Conservation (phyloP, 2,329 filamentous ascomycete species). For the Coniochaeta sp. region DNA sequence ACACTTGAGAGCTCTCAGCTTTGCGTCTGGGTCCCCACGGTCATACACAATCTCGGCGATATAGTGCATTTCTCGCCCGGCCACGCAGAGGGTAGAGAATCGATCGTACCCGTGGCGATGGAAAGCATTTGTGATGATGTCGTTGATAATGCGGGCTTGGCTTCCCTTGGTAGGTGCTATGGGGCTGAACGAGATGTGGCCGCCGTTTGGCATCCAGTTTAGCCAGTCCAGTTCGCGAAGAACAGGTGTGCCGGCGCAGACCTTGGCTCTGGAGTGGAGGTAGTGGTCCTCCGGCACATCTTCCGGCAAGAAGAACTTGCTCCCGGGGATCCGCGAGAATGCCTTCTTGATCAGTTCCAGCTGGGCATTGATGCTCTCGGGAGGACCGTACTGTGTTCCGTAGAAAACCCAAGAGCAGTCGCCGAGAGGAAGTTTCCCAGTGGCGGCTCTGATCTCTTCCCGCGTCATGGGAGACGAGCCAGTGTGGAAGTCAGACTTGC, state of each 20-base stretch:
- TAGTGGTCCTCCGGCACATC: constrained; percentile 30
- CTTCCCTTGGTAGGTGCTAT: constrained; percentile 39
- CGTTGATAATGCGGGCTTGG: constrained; percentile 36
- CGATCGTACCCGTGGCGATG: constrained; percentile 40
- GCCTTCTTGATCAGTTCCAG: constrained; percentile 31
- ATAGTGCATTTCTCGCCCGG: constrained; percentile 46
- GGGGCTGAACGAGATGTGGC: constrained; percentile 43
- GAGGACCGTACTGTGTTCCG: constrained; percentile 32
- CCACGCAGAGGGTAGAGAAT: constrained; percentile 41
- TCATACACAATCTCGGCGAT: constrained; percentile 48
- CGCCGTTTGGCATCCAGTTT: constrained; percentile 44
- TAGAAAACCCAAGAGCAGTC: constrained; percentile 41
- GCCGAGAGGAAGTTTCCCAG: constrained; percentile 29
- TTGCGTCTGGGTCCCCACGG: constrained; percentile 27
- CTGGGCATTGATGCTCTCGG: constrained; percentile 20
- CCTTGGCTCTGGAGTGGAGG: constrained; percentile 24
- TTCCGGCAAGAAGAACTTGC: constrained; percentile 31
- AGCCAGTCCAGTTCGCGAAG: constrained; percentile 31
- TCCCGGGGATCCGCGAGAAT: constrained; percentile 32
- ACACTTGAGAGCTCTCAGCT: constrained; percentile 21
- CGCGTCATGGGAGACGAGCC: constrained; percentile 19
- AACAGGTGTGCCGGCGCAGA: constrained; percentile 25
- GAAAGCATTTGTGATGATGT: constrained; percentile 26
- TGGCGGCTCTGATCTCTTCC: constrained; percentile 21
- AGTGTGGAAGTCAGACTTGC: constrained; percentile 21